These are phyloP conservation scores for Periconia digitata DNA, from an alignment of 2,329 filamentous ascomycete genomes.

Conservation along the genomic window DNA sequence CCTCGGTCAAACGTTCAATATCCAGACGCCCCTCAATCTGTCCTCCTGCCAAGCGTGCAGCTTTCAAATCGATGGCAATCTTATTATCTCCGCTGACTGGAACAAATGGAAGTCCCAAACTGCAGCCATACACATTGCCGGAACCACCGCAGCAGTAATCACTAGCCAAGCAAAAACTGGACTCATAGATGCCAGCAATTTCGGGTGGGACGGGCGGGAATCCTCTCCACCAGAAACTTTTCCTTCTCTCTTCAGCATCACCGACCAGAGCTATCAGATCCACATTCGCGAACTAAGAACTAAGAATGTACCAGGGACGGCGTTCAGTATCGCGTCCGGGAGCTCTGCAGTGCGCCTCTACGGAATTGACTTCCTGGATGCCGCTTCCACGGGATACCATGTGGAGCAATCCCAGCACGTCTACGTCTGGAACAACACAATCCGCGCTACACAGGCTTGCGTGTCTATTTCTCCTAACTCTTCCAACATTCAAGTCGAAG, in stretches of 20 bases:
- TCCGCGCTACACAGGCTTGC: conserved; percentile 10
- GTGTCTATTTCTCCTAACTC: conserved; percentile 8
- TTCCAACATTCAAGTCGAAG: conserved; percentile 16
- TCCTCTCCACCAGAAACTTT: background rate
- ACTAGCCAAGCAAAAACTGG: conserved; percentile 43
- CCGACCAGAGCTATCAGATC: conserved; percentile 11
- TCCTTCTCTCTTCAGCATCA: conserved; percentile 14
- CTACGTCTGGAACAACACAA: conserved; percentile 15
- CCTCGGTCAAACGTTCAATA: conserved; percentile 44
- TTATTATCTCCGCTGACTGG: conserved; percentile 45
- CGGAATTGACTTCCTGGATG: conserved; percentile 4
- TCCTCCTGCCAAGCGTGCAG: conserved; percentile 48
- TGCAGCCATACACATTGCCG: conserved; percentile 38
- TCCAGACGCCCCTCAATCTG: conserved; percentile 49
- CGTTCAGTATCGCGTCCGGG: conserved; percentile 4
- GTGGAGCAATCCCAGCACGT: conserved; percentile 12
- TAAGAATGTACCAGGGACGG: conserved; percentile 11
- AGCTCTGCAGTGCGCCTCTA: conserved; percentile 11
- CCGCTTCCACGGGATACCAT: background rate
- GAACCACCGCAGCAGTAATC: conserved; percentile 45
- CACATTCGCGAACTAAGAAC: conserved; percentile 9
- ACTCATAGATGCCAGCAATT: conserved; percentile 49
- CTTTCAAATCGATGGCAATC: conserved; percentile 49
- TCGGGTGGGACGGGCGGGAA: conserved; percentile 4
- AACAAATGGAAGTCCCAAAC: conserved; percentile 47